phyloP scores from a whole-genome alignment of 768 basidiomycete species.

The Mycena albidolilacea region DNA sequence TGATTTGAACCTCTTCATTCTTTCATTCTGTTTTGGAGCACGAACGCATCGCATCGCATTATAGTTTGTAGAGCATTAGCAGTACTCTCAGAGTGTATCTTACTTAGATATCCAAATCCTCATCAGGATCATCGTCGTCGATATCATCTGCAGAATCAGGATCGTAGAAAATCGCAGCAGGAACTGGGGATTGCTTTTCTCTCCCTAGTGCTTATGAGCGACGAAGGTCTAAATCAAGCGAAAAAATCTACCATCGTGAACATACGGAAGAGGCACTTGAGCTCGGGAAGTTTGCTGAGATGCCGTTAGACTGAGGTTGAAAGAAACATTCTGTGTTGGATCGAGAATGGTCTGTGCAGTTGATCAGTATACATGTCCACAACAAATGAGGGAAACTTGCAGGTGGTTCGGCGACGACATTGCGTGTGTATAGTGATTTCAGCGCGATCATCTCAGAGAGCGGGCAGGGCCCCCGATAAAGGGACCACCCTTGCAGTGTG shows the following conservation, averaged over 20 bases:
- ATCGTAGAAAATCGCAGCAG: constrained; percentile 83
- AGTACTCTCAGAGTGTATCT: constrained; percentile 26
- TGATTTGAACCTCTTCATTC: background rate
- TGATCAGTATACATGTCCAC: constrained; percentile 5
- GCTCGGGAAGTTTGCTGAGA: constrained; percentile 87
- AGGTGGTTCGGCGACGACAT: constrained; percentile 44
- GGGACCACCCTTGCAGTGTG: constrained; percentile 75
- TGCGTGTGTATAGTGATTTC: constrained; percentile 62
- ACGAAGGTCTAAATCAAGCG: background rate
- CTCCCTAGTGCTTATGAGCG: constrained; percentile 50
- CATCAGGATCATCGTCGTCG: constrained; percentile 97
- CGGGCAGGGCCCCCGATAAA: constrained; percentile 55
- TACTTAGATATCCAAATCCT: constrained; percentile 89
- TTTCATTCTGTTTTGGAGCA: constrained; percentile 1
- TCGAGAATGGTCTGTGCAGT: constrained; percentile 59
- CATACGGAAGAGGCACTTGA: constrained; percentile 91
- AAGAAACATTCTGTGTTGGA: constrained; percentile 80
- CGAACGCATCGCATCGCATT: constrained; percentile 3
- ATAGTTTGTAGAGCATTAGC: constrained; percentile 19
- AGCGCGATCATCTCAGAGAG: constrained; percentile 68
- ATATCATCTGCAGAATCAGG: constrained; percentile 96
- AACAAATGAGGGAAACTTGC: constrained; percentile 42
- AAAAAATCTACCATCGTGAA: constrained; percentile 77
- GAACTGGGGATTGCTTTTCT: constrained; percentile 41
- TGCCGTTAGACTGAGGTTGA: constrained; percentile 89